Conservation (phyloP, 2,329 filamentous ascomycete species). For the Aspergillus costaricaensis region DNA sequence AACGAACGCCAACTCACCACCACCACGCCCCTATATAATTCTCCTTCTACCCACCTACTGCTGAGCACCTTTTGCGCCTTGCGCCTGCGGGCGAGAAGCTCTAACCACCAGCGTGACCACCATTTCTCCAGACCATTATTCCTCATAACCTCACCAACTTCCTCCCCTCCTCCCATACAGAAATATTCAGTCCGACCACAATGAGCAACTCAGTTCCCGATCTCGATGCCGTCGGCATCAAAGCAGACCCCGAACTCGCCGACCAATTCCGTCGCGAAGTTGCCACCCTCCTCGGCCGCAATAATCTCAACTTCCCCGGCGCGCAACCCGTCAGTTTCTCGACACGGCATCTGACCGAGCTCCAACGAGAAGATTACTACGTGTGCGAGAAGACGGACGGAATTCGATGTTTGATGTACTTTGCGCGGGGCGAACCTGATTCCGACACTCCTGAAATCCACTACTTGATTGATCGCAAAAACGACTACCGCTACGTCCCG, state of each 20-base stretch:
- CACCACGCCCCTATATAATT: slow-evolving; percentile 6
- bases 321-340: slow-evolving; percentile 95
- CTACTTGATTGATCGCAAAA: slow-evolving; percentile 96
- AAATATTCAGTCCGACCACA: slow-evolving; percentile 10
- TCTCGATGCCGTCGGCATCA: slow-evolving; percentile 57
- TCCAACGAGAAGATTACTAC: slow-evolving; percentile 85
- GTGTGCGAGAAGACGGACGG: slow-evolving; percentile 98
- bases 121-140: slow-evolving; percentile 1
- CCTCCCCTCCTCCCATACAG: neutral
- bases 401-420: slow-evolving; percentile 91
- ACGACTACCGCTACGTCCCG: slow-evolving; percentile 89
- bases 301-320: slow-evolving; percentile 72
- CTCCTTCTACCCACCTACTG: slow-evolving; percentile 1
- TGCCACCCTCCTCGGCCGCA: slow-evolving; percentile 70
- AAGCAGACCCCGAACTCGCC: slow-evolving; percentile 63
- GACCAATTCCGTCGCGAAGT: slow-evolving; percentile 70
- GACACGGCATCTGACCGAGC: slow-evolving; percentile 76
- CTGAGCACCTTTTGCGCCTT: slow-evolving; percentile 12
- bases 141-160: slow-evolving; percentile 3
- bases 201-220: slow-evolving; percentile 46
- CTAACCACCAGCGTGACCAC: neutral
- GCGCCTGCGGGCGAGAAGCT: slow-evolving; percentile 28
- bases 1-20: neutral
- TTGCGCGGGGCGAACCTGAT: slow-evolving; percentile 58
- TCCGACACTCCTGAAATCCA: slow-evolving; percentile 70